Base-by-base conservation (phyloP, 2,329 filamentous ascomycete species). In the Paradendryphiella salina region DNA sequence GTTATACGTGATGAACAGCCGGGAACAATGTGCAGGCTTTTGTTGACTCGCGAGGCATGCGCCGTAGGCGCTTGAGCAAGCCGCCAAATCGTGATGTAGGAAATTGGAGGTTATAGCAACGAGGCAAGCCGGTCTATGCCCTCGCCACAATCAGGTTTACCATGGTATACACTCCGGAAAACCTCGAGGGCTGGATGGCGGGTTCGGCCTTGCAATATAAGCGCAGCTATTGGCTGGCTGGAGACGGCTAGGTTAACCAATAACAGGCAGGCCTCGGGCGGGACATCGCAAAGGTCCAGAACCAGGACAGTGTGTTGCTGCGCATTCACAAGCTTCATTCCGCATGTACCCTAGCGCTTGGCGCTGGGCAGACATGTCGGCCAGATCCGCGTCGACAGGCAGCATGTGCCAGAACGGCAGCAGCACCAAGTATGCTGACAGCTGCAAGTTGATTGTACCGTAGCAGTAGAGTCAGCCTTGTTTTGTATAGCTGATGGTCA, bases 291-390 rank as follows among this genome's bases (percentile, higher is more conserved):
- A 51, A 14, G 48, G 29, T 52, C 38, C 44, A 52, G 49, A 52
- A 52, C 38, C 44, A 52, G 49, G 48, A 52, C 33, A n/a, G 46
- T 13, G 44, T 20, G 17, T 38, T 39, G 44, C 49, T 52, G 54
- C 50, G 54, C 43, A 46, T 52, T 34, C 23, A 28, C 20, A 18
- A 51, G 49, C 43, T 37, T 50, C 50, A 54, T 55, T 44, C 57
- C 51, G 57, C 54, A 23, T 52, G 40, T 46, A 50, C 41, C 50
- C 45, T 49, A 49, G 49, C 31, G n/a, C 34, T 46, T 50, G 34
- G 29, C 35, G 29, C 47, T 34, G 40, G 39, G 13, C 11, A 32
- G 23, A 18, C 35, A 28, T 32, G 36, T 29, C 35, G 35, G 35
- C 17, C 48, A 39, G 36, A 40, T 37, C 32, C 26, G 29, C n/a